Evolutionary conservation across 345 rosid genomes (phyloP), one percentile per base, ranked within the genome.

Genomic region (Salix viminalis): DNA sequence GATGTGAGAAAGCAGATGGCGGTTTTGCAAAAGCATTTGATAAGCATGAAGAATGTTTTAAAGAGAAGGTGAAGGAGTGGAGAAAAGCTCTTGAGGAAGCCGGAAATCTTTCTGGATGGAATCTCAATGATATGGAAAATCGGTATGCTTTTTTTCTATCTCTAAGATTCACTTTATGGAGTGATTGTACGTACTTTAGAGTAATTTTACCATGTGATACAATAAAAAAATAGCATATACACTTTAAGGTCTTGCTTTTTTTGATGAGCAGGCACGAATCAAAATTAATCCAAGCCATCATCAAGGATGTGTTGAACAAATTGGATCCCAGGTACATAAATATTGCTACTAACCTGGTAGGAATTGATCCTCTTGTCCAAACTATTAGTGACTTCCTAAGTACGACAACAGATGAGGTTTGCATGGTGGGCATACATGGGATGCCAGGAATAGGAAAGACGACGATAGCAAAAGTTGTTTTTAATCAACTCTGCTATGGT

Each of bases 261-360:
- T 11, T 2, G 12, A 16, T 39, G 18, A 14, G 2, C 19, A 87
- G 87, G 82, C 73, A 48, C 4, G 85, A 85, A 67, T 79, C 84
- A 1, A 69, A 44, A 58, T 79, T 86, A 28, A 74, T 79, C 14
- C 82, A 82, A 19, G 74, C 67, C 7, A 79, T 83, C 44, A 81
- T 84, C 5, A 58, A 67, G 18, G 75, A 73, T 32, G 44, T 86
- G 23, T 70, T 80, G 79, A 70, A 75, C 58, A 85, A 68, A 75
- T 50, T 85, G 24, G 75, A 64, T 36, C 64, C 62, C 8, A 64
- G n/a, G 7, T 7, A 32, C 18, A 6, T 64, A 24, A 4, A 24
- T 64, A 5, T 24, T 30, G 7, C 19, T 37, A 5, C 12, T 18
- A 11, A 32, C 21, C 1, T 78, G 0, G 37, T 19, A 12, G 9